Conservation (phyloP, 108 stramenopile species). For the Nitzschia sp. region DNA sequence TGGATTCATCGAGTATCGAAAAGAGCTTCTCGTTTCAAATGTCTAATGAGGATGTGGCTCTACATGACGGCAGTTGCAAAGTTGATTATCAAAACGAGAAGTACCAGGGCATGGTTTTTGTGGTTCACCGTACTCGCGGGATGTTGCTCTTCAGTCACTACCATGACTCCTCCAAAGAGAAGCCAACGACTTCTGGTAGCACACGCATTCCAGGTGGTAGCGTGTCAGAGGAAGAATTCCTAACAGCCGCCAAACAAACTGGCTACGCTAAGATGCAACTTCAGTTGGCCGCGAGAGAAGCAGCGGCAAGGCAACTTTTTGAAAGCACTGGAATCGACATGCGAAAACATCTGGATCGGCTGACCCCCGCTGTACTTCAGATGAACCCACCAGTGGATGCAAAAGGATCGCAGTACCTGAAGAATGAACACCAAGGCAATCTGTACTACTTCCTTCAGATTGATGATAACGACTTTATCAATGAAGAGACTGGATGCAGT, state of each 20-base stretch:
- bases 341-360: conserved; percentile 9
- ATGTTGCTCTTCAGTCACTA: conserved; percentile 20
- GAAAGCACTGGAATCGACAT: conserved; percentile 34
- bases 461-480: conserved; percentile 18
- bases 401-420: conserved; percentile 9
- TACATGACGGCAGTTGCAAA: conserved; percentile 17
- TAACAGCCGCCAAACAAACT: conserved; percentile 19
- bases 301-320: conserved; percentile 22
- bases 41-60: neutral
- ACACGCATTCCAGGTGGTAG: conserved; percentile 21
- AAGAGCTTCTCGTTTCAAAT: conserved; percentile 28
- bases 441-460: conserved; percentile 37
- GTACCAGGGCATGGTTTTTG: conserved; percentile 24
- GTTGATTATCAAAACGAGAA: conserved; percentile 16
- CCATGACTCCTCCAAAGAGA: neutral
- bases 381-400: conserved; percentile 10
- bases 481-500: neutral
- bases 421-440: conserved; percentile 21
- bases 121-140: conserved; percentile 26
- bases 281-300: conserved; percentile 31
- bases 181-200: neutral
- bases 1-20: conserved; percentile 14
- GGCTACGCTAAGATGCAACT: conserved; percentile 18
- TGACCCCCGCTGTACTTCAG: conserved; percentile 30
- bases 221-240: conserved; percentile 20